phyloP scores from a whole-genome alignment of 2,329 filamentous ascomycete genomes.

The Magnaporthiopsis rhizophila region DNA sequence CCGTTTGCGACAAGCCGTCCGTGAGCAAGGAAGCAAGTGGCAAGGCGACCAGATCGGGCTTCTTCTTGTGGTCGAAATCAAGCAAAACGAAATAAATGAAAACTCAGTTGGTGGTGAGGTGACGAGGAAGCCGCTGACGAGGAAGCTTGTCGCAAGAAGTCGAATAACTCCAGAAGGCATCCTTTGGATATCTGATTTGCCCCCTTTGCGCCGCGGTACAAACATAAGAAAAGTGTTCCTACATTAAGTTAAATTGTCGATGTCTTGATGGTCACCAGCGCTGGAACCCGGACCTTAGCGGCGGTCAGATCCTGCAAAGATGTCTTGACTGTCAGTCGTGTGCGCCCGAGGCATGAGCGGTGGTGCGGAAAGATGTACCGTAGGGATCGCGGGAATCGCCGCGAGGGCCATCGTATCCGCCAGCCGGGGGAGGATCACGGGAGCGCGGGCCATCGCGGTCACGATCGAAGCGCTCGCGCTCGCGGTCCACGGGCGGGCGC shows the following conservation, averaged over 20 bases:
- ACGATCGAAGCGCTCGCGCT: conserved; percentile 43
- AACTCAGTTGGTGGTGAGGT: neutral
- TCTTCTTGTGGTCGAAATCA: neutral
- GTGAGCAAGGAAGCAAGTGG: too few species aligned
- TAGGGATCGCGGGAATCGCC: conserved; percentile 5
- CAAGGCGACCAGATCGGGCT: neutral
- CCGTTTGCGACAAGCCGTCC: conserved; percentile 1
- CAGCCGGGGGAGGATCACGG: conserved; percentile 23
- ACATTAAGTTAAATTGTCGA: conserved; percentile 1
- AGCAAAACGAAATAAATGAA: neutral
- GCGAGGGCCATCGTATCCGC: conserved; percentile 3
- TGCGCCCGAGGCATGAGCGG: neutral
- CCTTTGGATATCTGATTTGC: conserved; percentile 1
- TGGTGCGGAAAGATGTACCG: neutral
- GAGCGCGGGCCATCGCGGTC: conserved; percentile 33
- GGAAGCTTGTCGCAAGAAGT: neutral
- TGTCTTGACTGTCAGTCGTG: neutral
- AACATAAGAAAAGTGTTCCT: conserved; percentile 1
- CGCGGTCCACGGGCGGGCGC: conserved; percentile 25
- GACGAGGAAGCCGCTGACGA: neutral
- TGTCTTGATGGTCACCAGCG: neutral
- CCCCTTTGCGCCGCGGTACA: neutral
- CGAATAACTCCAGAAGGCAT: neutral
- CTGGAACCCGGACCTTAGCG: neutral
- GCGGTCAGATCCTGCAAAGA: neutral